These are phyloP conservation scores for Seminavis robusta DNA, from an alignment of 108 stramenopile genomes.

Conservation along the genomic window DNA sequence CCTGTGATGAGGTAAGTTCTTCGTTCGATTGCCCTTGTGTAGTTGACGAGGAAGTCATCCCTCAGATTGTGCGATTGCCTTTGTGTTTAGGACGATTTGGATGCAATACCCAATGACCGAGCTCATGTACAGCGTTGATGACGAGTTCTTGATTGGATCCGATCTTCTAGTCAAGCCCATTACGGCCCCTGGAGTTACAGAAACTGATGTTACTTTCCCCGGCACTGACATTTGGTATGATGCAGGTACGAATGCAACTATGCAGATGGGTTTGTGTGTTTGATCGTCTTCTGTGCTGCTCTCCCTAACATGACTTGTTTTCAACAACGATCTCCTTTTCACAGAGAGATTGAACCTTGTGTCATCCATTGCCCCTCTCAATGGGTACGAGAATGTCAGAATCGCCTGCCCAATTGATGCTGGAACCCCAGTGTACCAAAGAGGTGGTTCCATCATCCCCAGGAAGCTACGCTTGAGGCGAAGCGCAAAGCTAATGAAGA, in stretches of 20 bases:
- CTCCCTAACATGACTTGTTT: too few relatives aligned
- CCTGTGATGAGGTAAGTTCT: conserved; percentile 96
- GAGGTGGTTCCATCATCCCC: conserved; percentile 88
- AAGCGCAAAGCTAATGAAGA: conserved; percentile 80
- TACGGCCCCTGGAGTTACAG: conserved; percentile 73
- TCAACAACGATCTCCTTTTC: too few relatives aligned
- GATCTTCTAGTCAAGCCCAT: conserved; percentile 97
- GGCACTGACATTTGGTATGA: conserved; percentile 80
- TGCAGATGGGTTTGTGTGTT: too few relatives aligned
- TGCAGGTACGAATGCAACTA: too few relatives aligned
- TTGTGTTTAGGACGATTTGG: conserved; percentile 80
- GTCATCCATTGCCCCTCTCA: too few relatives aligned
- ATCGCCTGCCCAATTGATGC: too few relatives aligned
- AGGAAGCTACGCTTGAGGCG: conserved; percentile 94
- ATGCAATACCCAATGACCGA: conserved; percentile 85
- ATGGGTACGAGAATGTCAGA: too few relatives aligned
- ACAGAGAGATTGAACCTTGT: too few relatives aligned
- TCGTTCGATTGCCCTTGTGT: not conserved
- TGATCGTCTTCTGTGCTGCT: too few relatives aligned
- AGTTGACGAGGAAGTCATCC: not conserved
- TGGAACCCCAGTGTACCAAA: conserved; percentile 89
- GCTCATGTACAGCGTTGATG: conserved; percentile 59
- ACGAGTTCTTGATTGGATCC: conserved; percentile 94
- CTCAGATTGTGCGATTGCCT: not conserved
- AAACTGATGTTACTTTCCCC: conserved; percentile 78